Base-by-base conservation (phyloP, 306 rosid genomes). In the Prunus kanzakura region DNA sequence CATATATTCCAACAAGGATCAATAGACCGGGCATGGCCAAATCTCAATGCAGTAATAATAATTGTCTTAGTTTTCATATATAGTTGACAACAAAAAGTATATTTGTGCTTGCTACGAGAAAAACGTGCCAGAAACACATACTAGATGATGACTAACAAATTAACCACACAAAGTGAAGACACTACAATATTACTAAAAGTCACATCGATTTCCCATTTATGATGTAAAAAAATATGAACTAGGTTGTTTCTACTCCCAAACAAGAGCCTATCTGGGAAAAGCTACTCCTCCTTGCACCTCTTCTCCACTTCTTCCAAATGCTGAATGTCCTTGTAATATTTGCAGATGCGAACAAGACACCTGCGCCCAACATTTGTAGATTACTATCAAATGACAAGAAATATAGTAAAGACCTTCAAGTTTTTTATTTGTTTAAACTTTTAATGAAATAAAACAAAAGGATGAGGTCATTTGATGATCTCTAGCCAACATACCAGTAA, bases 221-320 rank as follows among this genome's bases (percentile, higher is more conserved):
- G 55, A 69, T 11, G 27, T n/a, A 38, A 38, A 30, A 30, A 22
- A 47, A 30, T 56, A 45, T 15, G 15, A 64, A 72, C 60, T 64
- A n/a, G 2, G 72, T 65, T 35, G 46, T 55, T n/a, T 55, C 69
- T 54, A 57, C 55, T 18, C 49, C 19, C 35, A 27, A 35, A 49
- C 13, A 73, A 70, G 22, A 75, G 64, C 71, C 77, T 54, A 3
- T 46, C 52, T 41, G 70, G 38, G 68, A 66, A 41, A 79, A 64
- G 16, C 81, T 89, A 96, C 88, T 92, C 25, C 3, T 88, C 85
- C 89, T 96, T 91, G 85, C 41, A 56, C 81, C 91, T 86, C 93
- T 91, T 96, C 87, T 96, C 99, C 83, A 87, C 87, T 78, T 89
- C 96, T 92, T 92, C 99, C 88, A 92, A 68, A 32, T 62, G 83